Base-by-base conservation (phyloP, 495 filamentous ascomycete genomes). In the Aspergillus panamensis region DNA sequence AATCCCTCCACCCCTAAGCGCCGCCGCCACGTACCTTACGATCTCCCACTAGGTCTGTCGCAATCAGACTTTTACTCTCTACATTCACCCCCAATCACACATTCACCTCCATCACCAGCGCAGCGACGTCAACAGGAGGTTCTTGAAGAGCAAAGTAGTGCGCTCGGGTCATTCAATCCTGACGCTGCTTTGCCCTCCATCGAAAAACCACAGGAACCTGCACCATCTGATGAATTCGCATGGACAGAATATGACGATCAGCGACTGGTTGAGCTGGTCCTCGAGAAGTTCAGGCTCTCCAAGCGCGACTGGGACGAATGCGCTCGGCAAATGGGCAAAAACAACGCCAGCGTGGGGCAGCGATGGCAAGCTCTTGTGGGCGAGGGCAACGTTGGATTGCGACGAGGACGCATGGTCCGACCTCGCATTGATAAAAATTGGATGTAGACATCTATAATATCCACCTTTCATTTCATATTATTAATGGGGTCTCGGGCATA, bases 231-330 rank as follows among this genome's bases (percentile, higher is more conserved):
- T 51, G 76, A 78, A 21, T 65, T 75, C 47, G 62, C 66, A 13
- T 91, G 87, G 88, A 80, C 82, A 39, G 74, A 78, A 6, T 83
- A 86, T 48, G 86, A 91, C 61, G 88, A 92, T 68, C 75, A 85
- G 51, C 79, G 84, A 20, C 76, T 93, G 6, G 82, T 92, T 21
- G 83, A 89, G 64, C 73, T 90, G 29, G 87, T 92, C 32, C 76
- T 92, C 3, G 84, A 87, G 65, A 92, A 90, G 66, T 80, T 91
- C 49, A 82, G 82, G 59, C 82, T 92, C 21, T 83, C 82, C 42
- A 85, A 84, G 68, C 80, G 77, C 52, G 87, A 92, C 55, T 91
- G 87, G 89, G 85, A 90, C 47, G 88, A 91, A 56, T 92, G 88
- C 72, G 88, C 88, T 53, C 76, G 81, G 44, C 82, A 75, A 60